Percentiles rank a stretch among this genome's conserved stretches.
These are phyloP conservation scores for Lodderomyces orthopsilosis DNA, from an alignment of 1,139 yeast species.

Conservation along the genomic window DNA sequence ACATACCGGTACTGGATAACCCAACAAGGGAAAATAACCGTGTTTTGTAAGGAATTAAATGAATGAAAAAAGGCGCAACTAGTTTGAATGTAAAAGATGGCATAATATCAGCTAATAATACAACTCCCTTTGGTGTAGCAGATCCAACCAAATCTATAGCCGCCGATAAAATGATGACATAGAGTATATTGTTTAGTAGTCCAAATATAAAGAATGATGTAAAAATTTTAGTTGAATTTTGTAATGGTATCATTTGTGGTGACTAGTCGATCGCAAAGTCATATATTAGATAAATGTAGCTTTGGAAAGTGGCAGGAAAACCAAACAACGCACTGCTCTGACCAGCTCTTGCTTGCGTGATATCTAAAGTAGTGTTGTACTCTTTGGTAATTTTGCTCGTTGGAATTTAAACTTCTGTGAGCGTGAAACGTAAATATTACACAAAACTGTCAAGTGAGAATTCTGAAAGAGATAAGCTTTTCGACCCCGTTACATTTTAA, in stretches of 20 bases:
- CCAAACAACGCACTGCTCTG: too few species aligned
- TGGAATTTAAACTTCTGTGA: too few species aligned
- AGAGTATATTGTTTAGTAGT: constrained; percentile 78
- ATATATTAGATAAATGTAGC: too few species aligned
- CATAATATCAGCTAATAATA: constrained; percentile 78
- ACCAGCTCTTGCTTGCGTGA: too few species aligned
- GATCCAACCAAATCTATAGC: constrained; percentile 91
- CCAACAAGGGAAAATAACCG: constrained; percentile 57
- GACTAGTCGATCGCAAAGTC: not conserved
- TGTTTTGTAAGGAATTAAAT: constrained; percentile 53
- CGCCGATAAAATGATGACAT: constrained; percentile 88
- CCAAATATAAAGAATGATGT: constrained; percentile 80
- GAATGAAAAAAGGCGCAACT: constrained; percentile 76
- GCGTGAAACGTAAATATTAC: too few species aligned
- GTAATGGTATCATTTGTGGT: not conserved
- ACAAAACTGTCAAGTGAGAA: too few species aligned
- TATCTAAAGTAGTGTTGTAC: too few species aligned
- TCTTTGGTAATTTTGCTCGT: too few species aligned
- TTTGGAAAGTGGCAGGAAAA: not conserved
- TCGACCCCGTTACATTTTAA: too few species aligned
- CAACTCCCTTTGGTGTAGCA: constrained; percentile 78
- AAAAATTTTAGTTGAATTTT: constrained; percentile 25
- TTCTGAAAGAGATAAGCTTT: too few species aligned
- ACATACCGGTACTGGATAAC: constrained; percentile 75
- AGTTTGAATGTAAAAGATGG: constrained; percentile 77